Conservation (phyloP, 1,284 basidiomycete genomes). For the Gastroboletus turbinatus region DNA sequence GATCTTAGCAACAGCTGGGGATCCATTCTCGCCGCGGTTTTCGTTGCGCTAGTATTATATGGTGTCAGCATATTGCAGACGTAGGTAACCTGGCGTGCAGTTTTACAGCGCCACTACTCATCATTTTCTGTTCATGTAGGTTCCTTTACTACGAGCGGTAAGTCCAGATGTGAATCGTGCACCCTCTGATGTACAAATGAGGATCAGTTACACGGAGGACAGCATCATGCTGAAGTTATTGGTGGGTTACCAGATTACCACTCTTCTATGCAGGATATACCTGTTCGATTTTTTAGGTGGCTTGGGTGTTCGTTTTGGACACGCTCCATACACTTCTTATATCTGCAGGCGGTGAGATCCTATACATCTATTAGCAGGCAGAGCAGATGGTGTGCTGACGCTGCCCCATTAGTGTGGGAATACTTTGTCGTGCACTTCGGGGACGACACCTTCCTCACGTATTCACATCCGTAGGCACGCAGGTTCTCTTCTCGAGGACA, state of each 20-base stretch:
- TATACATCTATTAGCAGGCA: neutral
- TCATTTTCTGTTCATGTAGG: conserved; percentile 6
- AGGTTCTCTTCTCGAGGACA: conserved; percentile 2
- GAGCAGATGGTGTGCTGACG: conserved; percentile 2
- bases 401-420: conserved; percentile 21
- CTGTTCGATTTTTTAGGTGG: conserved; percentile 16
- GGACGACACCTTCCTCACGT: conserved; percentile 11
- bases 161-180: conserved; percentile 1
- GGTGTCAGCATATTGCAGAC: conserved; percentile 30
- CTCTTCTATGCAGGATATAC: neutral
- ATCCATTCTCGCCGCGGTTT: conserved; percentile 24
- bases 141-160: conserved; percentile 31
- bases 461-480: conserved; percentile 23
- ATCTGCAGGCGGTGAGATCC: conserved; percentile 18
- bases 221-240: conserved; percentile 13
- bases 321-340: conserved; percentile 22
- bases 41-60: conserved; percentile 24
- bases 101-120: neutral
- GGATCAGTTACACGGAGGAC: conserved; percentile 18
- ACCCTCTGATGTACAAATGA: neutral
- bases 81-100: conserved; percentile 12
- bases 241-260: conserved; percentile 3
- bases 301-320: conserved; percentile 23
- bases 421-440: conserved; percentile 25
- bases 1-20: conserved; percentile 24